These are phyloP conservation scores for Melanomma pulvis-pyrius DNA, from an alignment of 495 filamentous ascomycete species.

Conservation along the genomic window DNA sequence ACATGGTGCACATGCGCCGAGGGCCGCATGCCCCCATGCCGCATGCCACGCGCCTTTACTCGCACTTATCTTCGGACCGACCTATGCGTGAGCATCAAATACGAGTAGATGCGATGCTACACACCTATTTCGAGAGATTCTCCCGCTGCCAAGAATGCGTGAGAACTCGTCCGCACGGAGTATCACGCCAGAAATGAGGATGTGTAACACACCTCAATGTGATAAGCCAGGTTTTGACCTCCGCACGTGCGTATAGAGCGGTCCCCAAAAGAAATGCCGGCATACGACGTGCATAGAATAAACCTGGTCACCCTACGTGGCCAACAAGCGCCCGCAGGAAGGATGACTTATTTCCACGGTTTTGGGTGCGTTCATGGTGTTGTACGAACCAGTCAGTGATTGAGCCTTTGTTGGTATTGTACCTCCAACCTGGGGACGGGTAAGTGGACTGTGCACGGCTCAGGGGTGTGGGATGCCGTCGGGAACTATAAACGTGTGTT, in stretches of 20 bases:
- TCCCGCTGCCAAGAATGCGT: not conserved
- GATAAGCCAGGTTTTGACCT: not conserved
- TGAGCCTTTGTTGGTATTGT: not conserved
- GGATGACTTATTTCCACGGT: not conserved
- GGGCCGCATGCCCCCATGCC: not conserved
- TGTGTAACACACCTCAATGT: not conserved
- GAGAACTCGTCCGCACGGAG: not conserved
- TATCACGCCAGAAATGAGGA: not conserved
- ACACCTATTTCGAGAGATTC: not conserved
- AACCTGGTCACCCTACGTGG: not conserved
- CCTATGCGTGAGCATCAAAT: not conserved
- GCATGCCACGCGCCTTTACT: not conserved
- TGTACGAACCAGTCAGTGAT: not conserved
- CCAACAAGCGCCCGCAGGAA: not conserved
- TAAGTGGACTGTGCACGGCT: not conserved
- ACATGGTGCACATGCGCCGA: not conserved
- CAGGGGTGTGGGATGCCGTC: not conserved
- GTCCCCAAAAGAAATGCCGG: not conserved
- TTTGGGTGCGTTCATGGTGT: not conserved
- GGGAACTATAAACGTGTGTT: not conserved
- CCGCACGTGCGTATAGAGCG: not conserved
- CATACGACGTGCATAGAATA: constrained; percentile 1
- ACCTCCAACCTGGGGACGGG: not conserved
- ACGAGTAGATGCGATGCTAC: not conserved
- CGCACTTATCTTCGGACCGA: not conserved